A percentile compares a stretch with the other conserved stretches of the same genome.
Evolutionary conservation across 495 filamentous ascomycete genomes (phyloP).

Genomic region (Opeltia flavorubescens): DNA sequence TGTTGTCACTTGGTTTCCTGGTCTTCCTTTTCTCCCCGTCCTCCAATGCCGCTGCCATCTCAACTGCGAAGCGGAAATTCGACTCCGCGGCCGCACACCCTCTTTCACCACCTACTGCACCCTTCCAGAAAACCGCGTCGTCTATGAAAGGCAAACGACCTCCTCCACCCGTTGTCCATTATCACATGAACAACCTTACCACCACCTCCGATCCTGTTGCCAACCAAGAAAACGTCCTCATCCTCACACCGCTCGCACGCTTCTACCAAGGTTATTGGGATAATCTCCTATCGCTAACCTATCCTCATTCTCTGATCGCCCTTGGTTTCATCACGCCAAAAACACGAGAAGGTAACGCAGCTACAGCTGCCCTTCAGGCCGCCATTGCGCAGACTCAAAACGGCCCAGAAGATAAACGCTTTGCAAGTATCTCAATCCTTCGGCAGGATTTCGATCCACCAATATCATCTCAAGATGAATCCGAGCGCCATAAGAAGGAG

Average conservation of each 20-base stretch:
- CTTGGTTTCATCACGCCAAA: slow-evolving; percentile 95
- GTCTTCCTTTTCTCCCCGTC: slow-evolving; percentile 44
- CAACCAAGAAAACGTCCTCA: slow-evolving; percentile 74
- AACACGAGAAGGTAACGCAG: slow-evolving; percentile 72
- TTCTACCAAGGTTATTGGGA: slow-evolving; percentile 96
- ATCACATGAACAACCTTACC: slow-evolving; percentile 87
- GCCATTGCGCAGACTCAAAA: slow-evolving; percentile 72
- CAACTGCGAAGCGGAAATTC: slow-evolving; percentile 32
- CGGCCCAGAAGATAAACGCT: slow-evolving; percentile 64
- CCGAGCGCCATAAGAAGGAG: slow-evolving; percentile 74
- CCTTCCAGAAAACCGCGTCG: slow-evolving; percentile 56
- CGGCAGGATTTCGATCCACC: slow-evolving; percentile 90
- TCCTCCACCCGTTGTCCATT: slow-evolving; percentile 83
- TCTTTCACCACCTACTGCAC: slow-evolving; percentile 69
- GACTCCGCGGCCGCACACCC: slow-evolving; percentile 53
- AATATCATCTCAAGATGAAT: slow-evolving; percentile 64
- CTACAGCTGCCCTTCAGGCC: slow-evolving; percentile 66
- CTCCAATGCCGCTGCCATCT: slow-evolving; percentile 30
- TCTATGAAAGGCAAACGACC: slow-evolving; percentile 39
- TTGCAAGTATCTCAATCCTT: slow-evolving; percentile 83
- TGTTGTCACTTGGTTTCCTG: slow-evolving; percentile 50
- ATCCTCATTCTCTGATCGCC: slow-evolving; percentile 87
- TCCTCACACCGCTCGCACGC: slow-evolving; percentile 81
- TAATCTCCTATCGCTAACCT: slow-evolving; percentile 70
- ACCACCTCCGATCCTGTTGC: slow-evolving; percentile 55